Evolutionary conservation across 2,329 filamentous ascomycete genomes (phyloP).

Genomic region (Phyllosticta capitalensis): DNA sequence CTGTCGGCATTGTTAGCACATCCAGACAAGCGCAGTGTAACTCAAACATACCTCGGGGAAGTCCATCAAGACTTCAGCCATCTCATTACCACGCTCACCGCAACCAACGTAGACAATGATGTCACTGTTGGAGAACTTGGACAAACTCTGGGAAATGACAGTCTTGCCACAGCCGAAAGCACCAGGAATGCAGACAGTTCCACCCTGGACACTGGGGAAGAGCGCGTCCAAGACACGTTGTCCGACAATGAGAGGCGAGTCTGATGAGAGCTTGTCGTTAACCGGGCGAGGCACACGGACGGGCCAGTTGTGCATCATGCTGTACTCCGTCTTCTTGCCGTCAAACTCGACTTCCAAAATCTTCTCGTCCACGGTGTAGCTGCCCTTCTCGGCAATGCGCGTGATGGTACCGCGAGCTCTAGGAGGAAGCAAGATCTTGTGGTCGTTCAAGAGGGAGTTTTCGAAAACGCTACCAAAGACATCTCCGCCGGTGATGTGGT

Average conservation of each 20-base stretch:
- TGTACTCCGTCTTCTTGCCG: slow-evolving; percentile 84
- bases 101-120: slow-evolving; percentile 94
- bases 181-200: slow-evolving; percentile 94
- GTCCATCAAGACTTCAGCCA: slow-evolving; percentile 99
- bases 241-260: slow-evolving; percentile 88
- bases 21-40: not conserved
- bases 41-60: slow-evolving; percentile 66
- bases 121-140: slow-evolving; percentile 99
- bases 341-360: slow-evolving; percentile 95
- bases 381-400: slow-evolving; percentile 77
- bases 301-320: slow-evolving; percentile 99
- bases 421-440: slow-evolving; percentile 87
- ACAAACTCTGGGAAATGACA: slow-evolving; percentile 95
- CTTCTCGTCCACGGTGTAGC: slow-evolving; percentile 89
- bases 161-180: slow-evolving; percentile 99
- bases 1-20: slow-evolving; percentile 28
- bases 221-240: slow-evolving; percentile 94
- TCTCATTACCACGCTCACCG: slow-evolving; percentile 95
- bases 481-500: slow-evolving; percentile 93
- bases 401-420: slow-evolving; percentile 87
- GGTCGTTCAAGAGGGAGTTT: slow-evolving; percentile 87
- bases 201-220: slow-evolving; percentile 93
- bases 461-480: slow-evolving; percentile 92
- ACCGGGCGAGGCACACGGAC: slow-evolving; percentile 90
- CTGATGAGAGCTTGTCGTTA: slow-evolving; percentile 82